Evolutionary conservation across 441 rosid genomes (phyloP).

Genomic region (Croton laevigatus): DNA sequence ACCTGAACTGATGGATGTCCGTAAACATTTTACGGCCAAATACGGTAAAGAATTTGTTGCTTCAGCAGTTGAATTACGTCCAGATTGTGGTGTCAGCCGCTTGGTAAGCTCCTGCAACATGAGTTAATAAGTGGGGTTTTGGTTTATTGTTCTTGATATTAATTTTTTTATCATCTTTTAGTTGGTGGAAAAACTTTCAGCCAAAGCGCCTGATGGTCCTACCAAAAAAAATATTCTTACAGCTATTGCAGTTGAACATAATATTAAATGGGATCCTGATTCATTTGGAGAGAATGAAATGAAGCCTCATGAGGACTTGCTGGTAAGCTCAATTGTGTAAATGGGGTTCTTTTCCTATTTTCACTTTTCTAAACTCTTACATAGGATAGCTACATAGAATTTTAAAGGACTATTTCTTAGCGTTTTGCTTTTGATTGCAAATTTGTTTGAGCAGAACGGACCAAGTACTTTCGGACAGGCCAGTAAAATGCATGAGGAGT

Average conservation of each 20-base stretch:
- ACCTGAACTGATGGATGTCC: conserved; percentile 66
- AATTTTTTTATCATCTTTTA: conserved; percentile 27
- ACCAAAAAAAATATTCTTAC: conserved; percentile 70
- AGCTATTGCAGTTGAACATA: conserved; percentile 73
- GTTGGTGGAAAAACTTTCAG: conserved; percentile 86
- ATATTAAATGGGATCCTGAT: conserved; percentile 72
- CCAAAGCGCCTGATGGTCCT: conserved; percentile 80
- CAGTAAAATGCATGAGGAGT: conserved; percentile 35
- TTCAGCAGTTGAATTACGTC: conserved; percentile 72
- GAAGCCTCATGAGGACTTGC: conserved; percentile 51
- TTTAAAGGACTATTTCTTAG: conserved; percentile 6
- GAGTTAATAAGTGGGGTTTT: conserved; percentile 4
- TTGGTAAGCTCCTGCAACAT: conserved; percentile 45
- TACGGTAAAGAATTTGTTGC: conserved; percentile 78
- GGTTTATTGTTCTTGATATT: conserved; percentile 16
- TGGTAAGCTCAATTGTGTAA: conserved; percentile 37
- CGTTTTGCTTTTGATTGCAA: conserved; percentile 2
- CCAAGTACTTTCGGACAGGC: conserved; percentile 53
- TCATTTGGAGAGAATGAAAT: conserved; percentile 58
- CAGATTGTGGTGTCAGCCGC: conserved; percentile 90
- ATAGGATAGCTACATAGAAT: not conserved
- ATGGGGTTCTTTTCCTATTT: conserved; percentile 5
- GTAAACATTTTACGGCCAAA: conserved; percentile 64
- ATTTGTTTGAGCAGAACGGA: conserved; percentile 55
- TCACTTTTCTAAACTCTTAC: not conserved